Evolutionary conservation across 2,329 filamentous ascomycete species (phyloP), one percentile per base, ranked within the genome.

Genomic region (Pseudogymnoascus sp.): DNA sequence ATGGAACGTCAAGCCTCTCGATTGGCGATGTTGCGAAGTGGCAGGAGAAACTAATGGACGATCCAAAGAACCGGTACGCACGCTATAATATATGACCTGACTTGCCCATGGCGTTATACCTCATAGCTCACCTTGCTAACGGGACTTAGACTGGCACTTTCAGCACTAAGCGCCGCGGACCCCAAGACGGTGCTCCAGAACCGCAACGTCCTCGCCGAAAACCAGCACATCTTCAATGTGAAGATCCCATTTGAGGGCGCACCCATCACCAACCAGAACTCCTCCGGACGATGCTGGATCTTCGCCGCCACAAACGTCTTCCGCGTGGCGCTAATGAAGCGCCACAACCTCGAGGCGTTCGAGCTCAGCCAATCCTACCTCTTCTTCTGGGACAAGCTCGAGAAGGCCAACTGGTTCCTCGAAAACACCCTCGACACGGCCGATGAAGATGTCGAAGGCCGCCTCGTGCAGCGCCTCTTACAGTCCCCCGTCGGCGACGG

Each of bases 301-400:
- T 96, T 96, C 69, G 92, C 92, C 0, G 85, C 89, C 4, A 94
- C 90, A n/a, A 96, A 96, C 69, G 87, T 95, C 62, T 94, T 96
- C 76, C 88, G 92, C 29, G 83, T 96, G n/a, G 88, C 91, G 0
- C 80, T 96, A 55, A 93, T 94, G 88, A 88, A 90, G 75, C 87
- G 87, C 69, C 89, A 95, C 74, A 84, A 86, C 66, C 82, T 96
- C 19, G 83, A 86, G 55, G 80, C 83, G 61, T 95, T 96, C 70
- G 90, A 96, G 78, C 80, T 96, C n/a, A 92, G 88, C 31, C 92
- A 96, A 75, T 81, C 87, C 1, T 95, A 95, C 70, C 81, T 96
- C 3, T 96, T 93, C 77, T 96, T 91, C 81, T 95, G 89, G 88
- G 92, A 96, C 74, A 96, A 96, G 77, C 83, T 96, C 19, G 92